A percentile compares a stretch with the other conserved stretches of the same genome.
phyloP scores from a whole-genome alignment of 768 basidiomycete genomes.

The Boletellus sp. region DNA sequence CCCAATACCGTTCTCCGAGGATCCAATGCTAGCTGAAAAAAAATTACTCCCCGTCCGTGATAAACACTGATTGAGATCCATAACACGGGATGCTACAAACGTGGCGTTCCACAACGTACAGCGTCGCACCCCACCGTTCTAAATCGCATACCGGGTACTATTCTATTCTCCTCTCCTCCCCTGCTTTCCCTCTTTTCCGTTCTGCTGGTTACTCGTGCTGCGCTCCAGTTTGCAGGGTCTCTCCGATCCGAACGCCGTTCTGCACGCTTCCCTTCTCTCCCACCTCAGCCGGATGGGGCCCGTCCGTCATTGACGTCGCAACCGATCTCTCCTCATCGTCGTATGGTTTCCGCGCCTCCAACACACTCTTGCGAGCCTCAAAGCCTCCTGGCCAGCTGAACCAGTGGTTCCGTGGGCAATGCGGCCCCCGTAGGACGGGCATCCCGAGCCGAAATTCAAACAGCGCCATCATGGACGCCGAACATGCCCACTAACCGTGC shows the following conservation, averaged over 20 bases:
- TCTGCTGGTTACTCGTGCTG: neutral
- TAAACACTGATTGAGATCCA: no score
- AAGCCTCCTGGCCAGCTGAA: constrained; percentile 61
- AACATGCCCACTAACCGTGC: constrained; percentile 68
- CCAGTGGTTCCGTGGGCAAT: constrained; percentile 47
- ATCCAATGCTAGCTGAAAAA: no score
- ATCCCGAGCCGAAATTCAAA: constrained; percentile 53
- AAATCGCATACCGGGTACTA: no score
- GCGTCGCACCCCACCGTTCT: no score
- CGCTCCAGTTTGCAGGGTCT: neutral
- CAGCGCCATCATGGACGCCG: constrained; percentile 57
- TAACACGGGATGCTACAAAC: no score
- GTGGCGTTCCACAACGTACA: no score
- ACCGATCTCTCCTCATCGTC: neutral
- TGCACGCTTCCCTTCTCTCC: neutral
- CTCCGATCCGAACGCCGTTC: neutral
- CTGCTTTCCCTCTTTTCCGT: no score
- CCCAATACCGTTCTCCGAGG: no score
- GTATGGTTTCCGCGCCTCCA: constrained; percentile 15
- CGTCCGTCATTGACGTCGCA: neutral
- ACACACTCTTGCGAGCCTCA: constrained; percentile 40
- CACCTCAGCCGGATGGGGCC: constrained; percentile 1
- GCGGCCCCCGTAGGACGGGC: constrained; percentile 66
- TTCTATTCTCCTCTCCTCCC: no score
- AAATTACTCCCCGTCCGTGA: no score